Percentiles rank a stretch among this genome's conserved stretches.
Evolutionary conservation across 2,329 filamentous ascomycete species (phyloP).

Genomic region (Pyrenophora teres): DNA sequence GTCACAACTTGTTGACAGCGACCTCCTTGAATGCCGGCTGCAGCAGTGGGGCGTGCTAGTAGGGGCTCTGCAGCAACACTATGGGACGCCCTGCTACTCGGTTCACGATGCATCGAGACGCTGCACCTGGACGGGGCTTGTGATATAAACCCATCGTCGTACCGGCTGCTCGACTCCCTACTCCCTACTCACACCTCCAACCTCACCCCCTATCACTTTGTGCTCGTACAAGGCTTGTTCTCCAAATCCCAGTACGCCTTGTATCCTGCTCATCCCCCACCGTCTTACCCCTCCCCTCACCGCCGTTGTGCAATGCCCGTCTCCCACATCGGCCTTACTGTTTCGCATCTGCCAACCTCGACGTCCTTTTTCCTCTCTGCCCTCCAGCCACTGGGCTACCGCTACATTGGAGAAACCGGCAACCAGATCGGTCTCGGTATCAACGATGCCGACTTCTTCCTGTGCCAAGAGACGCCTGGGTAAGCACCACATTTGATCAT

Average conservation of each 20-base stretch:
- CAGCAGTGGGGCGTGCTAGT: conserved; percentile 42
- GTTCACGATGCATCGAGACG: conserved; percentile 32
- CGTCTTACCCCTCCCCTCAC: conserved; percentile 17
- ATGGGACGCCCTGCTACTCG: conserved; percentile 37
- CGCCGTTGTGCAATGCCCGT: conserved; percentile 58
- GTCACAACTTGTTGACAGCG: conserved; percentile 41
- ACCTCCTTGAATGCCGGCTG: conserved; percentile 43
- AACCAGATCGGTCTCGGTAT: conserved; percentile 66
- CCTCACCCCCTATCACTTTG: conserved; percentile 17
- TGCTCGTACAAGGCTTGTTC: conserved; percentile 13
- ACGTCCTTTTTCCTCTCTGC: conserved; percentile 83
- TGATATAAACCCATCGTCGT: conserved; percentile 42
- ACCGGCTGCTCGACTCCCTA: conserved; percentile 22
- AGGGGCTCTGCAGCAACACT: conserved; percentile 38
- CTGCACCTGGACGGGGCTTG: conserved; percentile 25
- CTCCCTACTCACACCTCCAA: conserved; percentile 18
- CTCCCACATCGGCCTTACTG: conserved; percentile 67
- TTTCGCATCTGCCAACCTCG: conserved; percentile 77
- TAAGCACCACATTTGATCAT: conserved; percentile 43
- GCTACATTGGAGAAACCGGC: conserved; percentile 67
- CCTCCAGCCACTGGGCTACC: conserved; percentile 76
- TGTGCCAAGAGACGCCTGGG: conserved; percentile 65
- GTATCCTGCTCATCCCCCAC: conserved; percentile 23
- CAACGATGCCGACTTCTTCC: conserved; percentile 65
- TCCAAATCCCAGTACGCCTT: conserved; percentile 1